phyloP scores from a whole-genome alignment of 192 early-diverging fungal species.

The Coemansia javaensis region DNA sequence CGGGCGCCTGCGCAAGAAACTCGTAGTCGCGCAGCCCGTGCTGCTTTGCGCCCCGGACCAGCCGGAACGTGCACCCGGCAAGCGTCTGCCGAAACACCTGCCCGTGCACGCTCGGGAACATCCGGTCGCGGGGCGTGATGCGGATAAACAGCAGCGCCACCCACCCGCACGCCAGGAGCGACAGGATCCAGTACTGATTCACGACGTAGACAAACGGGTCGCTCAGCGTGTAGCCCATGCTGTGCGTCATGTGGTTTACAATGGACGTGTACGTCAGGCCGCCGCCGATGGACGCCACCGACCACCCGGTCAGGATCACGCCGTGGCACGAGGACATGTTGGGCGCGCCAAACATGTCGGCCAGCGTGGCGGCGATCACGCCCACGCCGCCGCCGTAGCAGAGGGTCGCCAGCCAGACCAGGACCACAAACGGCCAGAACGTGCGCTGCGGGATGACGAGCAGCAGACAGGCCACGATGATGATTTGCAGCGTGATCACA shows the following conservation, averaged over 20 bases:
- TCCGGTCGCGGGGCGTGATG: slow-evolving; percentile 58
- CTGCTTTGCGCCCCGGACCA: slow-evolving; percentile 43
- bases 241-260: slow-evolving; percentile 44
- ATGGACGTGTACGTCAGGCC: slow-evolving; percentile 65
- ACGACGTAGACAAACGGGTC: slow-evolving; percentile 54
- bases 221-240: slow-evolving; percentile 42
- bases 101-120: slow-evolving; percentile 59
- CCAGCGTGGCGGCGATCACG: slow-evolving; percentile 68
- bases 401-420: slow-evolving; percentile 60
- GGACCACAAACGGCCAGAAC: slow-evolving; percentile 59
- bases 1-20: slow-evolving; percentile 22
- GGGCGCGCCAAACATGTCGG: slow-evolving; percentile 76
- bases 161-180: slow-evolving; percentile 56
- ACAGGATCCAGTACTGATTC: slow-evolving; percentile 72
- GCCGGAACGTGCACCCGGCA: slow-evolving; percentile 51
- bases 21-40: slow-evolving; percentile 43
- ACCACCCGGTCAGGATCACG: slow-evolving; percentile 73
- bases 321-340: slow-evolving; percentile 73
- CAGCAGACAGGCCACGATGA: slow-evolving; percentile 58
- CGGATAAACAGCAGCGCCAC: slow-evolving; percentile 57
- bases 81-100: slow-evolving; percentile 57
- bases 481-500: slow-evolving; percentile 56
- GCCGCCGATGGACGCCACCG: slow-evolving; percentile 67
- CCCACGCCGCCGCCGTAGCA: slow-evolving; percentile 77
- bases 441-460: slow-evolving; percentile 50